phyloP scores from a whole-genome alignment of 306 rosid species.

The Acacia melanoxylon region DNA sequence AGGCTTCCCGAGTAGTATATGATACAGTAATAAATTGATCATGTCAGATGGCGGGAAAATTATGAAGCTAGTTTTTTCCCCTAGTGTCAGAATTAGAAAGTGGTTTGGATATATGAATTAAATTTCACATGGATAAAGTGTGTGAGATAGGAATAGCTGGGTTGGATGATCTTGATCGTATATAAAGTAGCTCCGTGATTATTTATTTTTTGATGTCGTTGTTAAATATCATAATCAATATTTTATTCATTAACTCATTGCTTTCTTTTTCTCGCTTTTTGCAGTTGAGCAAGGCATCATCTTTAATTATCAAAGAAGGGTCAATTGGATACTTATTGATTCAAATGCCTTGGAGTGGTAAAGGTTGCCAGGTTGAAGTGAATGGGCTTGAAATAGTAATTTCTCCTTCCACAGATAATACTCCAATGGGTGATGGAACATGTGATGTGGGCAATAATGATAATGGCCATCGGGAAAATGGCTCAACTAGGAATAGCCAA shows the following conservation, averaged over 20 bases:
- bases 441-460: slow-evolving; percentile 37
- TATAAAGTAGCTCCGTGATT: background rate
- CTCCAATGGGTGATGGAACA: slow-evolving; percentile 43
- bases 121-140: slow-evolving; percentile 3
- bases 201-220: slow-evolving; percentile 2
- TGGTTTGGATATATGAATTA: background rate
- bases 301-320: slow-evolving; percentile 75
- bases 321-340: slow-evolving; percentile 75
- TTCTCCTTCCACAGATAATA: slow-evolving; percentile 48
- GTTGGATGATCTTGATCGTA: background rate
- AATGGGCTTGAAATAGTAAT: slow-evolving; percentile 85
- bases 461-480: slow-evolving; percentile 17
- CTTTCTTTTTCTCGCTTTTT: slow-evolving; percentile 23
- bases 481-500: slow-evolving; percentile 39
- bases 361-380: slow-evolving; percentile 87
- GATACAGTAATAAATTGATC: background rate
- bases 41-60: background rate
- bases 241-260: background rate
- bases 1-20: background rate
- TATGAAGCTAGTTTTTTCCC: background rate
- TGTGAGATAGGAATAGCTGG: slow-evolving; percentile 9
- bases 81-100: background rate
- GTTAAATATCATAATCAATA: background rate
- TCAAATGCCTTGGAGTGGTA: slow-evolving; percentile 87
- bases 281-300: slow-evolving; percentile 62